A percentile compares a stretch with the other conserved stretches of the same genome.
These are phyloP conservation scores for Thuja plicata DNA, from an alignment of 83 land plant genomes.

Conservation along the genomic window DNA sequence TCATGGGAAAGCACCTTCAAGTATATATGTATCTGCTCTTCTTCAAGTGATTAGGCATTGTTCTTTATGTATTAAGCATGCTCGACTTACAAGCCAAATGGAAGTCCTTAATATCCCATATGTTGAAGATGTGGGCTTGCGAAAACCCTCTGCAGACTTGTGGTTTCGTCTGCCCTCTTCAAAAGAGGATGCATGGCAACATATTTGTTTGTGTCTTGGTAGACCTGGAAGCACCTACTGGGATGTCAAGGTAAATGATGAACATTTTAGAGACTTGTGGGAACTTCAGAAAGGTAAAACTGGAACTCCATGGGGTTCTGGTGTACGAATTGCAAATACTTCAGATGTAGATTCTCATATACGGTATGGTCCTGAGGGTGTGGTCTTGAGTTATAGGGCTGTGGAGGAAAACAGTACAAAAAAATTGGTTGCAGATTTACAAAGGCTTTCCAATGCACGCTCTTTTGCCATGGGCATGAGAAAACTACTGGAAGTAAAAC, in stretches of 20 bases:
- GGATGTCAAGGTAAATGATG: constrained; percentile 85
- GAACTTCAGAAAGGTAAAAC: constrained; percentile 81
- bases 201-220: constrained; percentile 85
- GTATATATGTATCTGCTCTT: constrained; percentile 63
- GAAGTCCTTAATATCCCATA: constrained; percentile 78
- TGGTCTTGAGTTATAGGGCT: constrained; percentile 67
- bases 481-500: constrained; percentile 65
- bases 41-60: constrained; percentile 89
- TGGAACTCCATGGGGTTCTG: constrained; percentile 62
- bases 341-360: constrained; percentile 96
- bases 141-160: constrained; percentile 62
- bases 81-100: constrained; percentile 91
- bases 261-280: constrained; percentile 84
- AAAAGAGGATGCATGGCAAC: constrained; percentile 74
- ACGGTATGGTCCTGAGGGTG: constrained; percentile 79
- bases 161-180: constrained; percentile 85
- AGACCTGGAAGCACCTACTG: constrained; percentile 91
- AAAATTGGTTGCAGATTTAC: constrained; percentile 82
- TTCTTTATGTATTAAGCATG: constrained; percentile 91
- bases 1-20: constrained; percentile 80
- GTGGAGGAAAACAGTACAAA: constrained; percentile 83
- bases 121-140: constrained; percentile 80
- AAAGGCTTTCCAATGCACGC: constrained; percentile 85
- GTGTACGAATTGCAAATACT: constrained; percentile 83
- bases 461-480: constrained; percentile 90